Percentiles rank a stretch among this genome's conserved stretches.
phyloP scores from a whole-genome alignment of 352 stramenopile genomes.

The Pythium aphanidermatum region DNA sequence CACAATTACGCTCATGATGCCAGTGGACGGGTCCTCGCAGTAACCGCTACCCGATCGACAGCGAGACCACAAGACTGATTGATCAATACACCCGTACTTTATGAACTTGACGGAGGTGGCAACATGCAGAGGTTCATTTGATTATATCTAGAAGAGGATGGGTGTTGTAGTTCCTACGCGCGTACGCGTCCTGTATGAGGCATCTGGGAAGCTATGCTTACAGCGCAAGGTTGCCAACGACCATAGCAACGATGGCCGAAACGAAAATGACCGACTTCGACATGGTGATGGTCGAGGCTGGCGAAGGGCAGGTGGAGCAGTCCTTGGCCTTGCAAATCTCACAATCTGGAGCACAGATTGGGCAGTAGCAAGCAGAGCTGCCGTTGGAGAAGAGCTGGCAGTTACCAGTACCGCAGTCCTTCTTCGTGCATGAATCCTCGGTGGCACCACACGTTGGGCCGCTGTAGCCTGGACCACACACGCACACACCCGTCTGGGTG shows the following conservation, averaged over 20 bases:
- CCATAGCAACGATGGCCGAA: constrained; percentile 12
- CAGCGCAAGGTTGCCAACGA: constrained; percentile 21
- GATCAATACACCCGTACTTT: neutral
- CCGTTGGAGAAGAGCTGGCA: constrained; percentile 22
- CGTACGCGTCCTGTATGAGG: neutral
- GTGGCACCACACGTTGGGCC: constrained; percentile 40
- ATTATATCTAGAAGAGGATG: constrained; percentile 7
- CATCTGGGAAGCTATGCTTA: constrained; percentile 1
- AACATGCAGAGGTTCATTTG: no score
- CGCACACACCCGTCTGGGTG: constrained; percentile 27
- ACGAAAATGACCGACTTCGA: constrained; percentile 23
- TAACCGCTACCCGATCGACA: neutral
- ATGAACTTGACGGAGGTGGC: constrained; percentile 2
- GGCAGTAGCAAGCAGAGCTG: constrained; percentile 27
- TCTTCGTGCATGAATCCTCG: constrained; percentile 29
- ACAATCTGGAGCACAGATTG: constrained; percentile 26
- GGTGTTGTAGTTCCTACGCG: constrained; percentile 11
- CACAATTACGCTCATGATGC: constrained; percentile 98
- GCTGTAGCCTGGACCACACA: constrained; percentile 30
- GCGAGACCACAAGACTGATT: neutral
- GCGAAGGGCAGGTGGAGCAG: constrained; percentile 25
- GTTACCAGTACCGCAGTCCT: constrained; percentile 19
- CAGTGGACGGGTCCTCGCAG: constrained; percentile 46
- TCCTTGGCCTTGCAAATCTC: constrained; percentile 20
- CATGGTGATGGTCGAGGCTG: constrained; percentile 21